Percentiles rank a stretch among this genome's conserved stretches.
Evolutionary conservation across 106 monocot species (phyloP).

Genomic region (Acorus gramineus): DNA sequence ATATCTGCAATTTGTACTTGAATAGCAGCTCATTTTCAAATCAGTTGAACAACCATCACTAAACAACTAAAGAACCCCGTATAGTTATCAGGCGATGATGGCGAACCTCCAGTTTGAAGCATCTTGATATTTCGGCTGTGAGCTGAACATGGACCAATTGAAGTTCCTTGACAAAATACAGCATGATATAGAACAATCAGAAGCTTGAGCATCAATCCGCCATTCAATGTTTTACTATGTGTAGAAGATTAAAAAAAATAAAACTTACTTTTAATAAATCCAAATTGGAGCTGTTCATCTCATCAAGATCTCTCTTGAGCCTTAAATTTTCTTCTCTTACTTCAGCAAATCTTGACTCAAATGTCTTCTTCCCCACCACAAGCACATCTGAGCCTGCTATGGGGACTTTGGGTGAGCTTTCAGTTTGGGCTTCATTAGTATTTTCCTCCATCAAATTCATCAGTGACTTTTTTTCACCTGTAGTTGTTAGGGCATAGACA

Average conservation of each 20-base stretch:
- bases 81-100: background rate
- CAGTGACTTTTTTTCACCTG: constrained; percentile 5
- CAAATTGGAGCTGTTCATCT: constrained; percentile 24
- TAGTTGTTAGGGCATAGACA: constrained; percentile 61
- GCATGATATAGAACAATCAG: background rate
- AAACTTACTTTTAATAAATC: constrained; percentile 53
- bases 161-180: constrained; percentile 53
- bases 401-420: constrained; percentile 6
- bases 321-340: constrained; percentile 53
- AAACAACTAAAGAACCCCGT: background rate
- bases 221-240: too few relatives aligned
- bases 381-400: constrained; percentile 18
- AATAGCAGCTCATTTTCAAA: too few relatives aligned
- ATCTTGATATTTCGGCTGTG: constrained; percentile 79
- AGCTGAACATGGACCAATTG: constrained; percentile 65
- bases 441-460: constrained; percentile 7
- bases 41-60: too few relatives aligned
- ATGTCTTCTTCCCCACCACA: constrained; percentile 29
- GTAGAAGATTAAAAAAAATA: background rate
- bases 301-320: constrained; percentile 43
- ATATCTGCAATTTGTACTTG: constrained; percentile 65
- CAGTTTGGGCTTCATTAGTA: constrained; percentile 11
- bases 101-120: constrained; percentile 71
- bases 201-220: background rate
- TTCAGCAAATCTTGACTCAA: constrained; percentile 51